Percentiles rank a stretch among this genome's conserved stretches.
phyloP scores from a whole-genome alignment of 2,329 filamentous ascomycete species.

The Graphilbum ipis-grandicollis region DNA sequence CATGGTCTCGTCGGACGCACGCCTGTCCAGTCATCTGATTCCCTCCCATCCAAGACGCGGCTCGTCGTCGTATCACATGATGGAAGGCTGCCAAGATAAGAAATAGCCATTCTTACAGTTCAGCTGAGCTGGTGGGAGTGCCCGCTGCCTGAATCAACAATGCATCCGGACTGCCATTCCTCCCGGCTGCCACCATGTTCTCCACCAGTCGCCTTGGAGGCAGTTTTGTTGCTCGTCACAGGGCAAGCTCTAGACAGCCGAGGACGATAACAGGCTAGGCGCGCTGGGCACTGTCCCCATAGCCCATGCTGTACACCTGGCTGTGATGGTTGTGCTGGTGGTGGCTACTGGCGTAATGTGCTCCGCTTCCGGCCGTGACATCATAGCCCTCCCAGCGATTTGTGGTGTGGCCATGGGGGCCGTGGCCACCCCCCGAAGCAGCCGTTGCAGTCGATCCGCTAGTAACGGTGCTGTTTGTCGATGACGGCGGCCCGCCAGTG shows the following conservation, averaged over 20 bases:
- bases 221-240: too few relatives aligned
- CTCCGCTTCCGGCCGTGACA: not conserved
- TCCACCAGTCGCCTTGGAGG: too few relatives aligned
- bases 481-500: conserved; percentile 1
- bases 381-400: conserved; percentile 9
- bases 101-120: too few relatives aligned
- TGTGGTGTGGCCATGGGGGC: not conserved
- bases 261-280: conserved; percentile 1
- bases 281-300: conserved; percentile 8
- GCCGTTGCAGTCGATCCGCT: not conserved
- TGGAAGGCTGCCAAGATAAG: too few relatives aligned
- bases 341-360: conserved; percentile 4
- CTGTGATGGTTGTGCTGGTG: conserved; percentile 2
- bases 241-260: not conserved
- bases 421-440: not conserved
- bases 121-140: too few relatives aligned
- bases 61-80: too few relatives aligned
- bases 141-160: too few relatives aligned
- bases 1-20: too few relatives aligned
- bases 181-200: too few relatives aligned
- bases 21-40: too few relatives aligned
- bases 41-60: too few relatives aligned
- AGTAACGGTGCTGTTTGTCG: not conserved
- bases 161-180: too few relatives aligned
- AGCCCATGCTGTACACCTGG: conserved; percentile 8